These are phyloP conservation scores for Aspergillus cavernicola DNA, from an alignment of 495 filamentous ascomycete genomes.

Conservation along the genomic window DNA sequence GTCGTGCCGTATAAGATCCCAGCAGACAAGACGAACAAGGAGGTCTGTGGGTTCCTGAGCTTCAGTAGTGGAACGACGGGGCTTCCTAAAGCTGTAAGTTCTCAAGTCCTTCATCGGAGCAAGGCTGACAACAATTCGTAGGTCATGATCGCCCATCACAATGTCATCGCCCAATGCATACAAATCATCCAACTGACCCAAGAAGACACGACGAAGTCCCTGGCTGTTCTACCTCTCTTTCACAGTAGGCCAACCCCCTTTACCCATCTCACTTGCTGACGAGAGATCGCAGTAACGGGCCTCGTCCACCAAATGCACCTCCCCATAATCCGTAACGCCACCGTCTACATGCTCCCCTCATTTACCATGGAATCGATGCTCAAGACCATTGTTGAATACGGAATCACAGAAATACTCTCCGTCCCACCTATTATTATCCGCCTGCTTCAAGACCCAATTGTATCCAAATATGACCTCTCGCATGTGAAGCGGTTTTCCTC, in stretches of 20 bases:
- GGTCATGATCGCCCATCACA: conserved; percentile 61
- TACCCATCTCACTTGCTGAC: background rate
- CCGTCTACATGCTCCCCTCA: conserved; percentile 55
- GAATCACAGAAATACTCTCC: conserved; percentile 57
- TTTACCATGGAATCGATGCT: conserved; percentile 60
- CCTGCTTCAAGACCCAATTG: conserved; percentile 59
- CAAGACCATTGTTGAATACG: conserved; percentile 44
- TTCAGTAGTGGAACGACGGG: conserved; percentile 47
- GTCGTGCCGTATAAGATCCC: conserved; percentile 40
- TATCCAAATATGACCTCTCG: conserved; percentile 56
- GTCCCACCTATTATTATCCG: conserved; percentile 70
- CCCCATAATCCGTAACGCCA: conserved; percentile 52
- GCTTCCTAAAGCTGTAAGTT: conserved; percentile 29
- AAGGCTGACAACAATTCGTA: conserved; percentile 39
- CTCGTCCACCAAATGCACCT: conserved; percentile 59
- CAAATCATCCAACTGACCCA: conserved; percentile 50
- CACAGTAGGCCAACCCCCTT: conserved; percentile 34
- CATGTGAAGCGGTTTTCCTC: conserved; percentile 49
- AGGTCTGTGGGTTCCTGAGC: conserved; percentile 53
- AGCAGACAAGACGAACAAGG: conserved; percentile 46
- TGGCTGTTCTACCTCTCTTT: conserved; percentile 55
- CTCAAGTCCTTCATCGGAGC: background rate
- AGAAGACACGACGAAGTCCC: conserved; percentile 40
- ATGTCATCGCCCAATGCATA: conserved; percentile 60
- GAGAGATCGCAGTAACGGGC: conserved; percentile 37